Evolutionary conservation across 2,329 filamentous ascomycete genomes (phyloP).

Genomic region (Colletotrichum sp.): DNA sequence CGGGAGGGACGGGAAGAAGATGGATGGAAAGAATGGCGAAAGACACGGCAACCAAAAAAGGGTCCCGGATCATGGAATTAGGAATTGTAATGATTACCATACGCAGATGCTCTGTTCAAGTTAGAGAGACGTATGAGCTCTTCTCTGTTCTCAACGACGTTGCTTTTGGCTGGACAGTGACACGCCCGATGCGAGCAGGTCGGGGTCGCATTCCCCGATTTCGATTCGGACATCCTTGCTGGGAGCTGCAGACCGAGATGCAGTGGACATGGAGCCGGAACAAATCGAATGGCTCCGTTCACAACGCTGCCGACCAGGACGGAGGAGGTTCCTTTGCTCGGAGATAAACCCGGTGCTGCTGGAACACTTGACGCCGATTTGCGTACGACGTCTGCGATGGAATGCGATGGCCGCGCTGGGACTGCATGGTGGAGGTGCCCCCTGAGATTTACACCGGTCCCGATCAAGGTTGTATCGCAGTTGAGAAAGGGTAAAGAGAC

Average conservation of each 20-base stretch:
- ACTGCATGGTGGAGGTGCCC: not conserved
- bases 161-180: not conserved
- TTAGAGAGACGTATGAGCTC: not conserved
- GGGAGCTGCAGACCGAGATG: not conserved
- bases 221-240: not conserved
- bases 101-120: not conserved
- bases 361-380: not conserved
- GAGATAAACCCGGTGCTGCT: not conserved
- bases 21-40: not conserved
- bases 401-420: not conserved
- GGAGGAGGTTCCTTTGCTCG: not conserved
- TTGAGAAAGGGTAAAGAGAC: slow-evolving; percentile 8
- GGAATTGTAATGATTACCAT: slow-evolving; percentile 10
- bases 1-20: not conserved
- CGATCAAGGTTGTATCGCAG: slow-evolving; percentile 4
- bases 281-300: slow-evolving; percentile 1
- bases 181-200: not conserved
- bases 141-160: not conserved
- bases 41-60: slow-evolving; percentile 8
- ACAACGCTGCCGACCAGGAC: not conserved
- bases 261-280: not conserved
- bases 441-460: not conserved
- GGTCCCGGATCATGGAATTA: slow-evolving; percentile 10
- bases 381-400: not conserved
- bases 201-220: not conserved